Evolutionary conservation across 371 early-diverging fungal species (phyloP), one percentile per base, ranked within the genome.

Genomic region (Mortierella sp.): DNA sequence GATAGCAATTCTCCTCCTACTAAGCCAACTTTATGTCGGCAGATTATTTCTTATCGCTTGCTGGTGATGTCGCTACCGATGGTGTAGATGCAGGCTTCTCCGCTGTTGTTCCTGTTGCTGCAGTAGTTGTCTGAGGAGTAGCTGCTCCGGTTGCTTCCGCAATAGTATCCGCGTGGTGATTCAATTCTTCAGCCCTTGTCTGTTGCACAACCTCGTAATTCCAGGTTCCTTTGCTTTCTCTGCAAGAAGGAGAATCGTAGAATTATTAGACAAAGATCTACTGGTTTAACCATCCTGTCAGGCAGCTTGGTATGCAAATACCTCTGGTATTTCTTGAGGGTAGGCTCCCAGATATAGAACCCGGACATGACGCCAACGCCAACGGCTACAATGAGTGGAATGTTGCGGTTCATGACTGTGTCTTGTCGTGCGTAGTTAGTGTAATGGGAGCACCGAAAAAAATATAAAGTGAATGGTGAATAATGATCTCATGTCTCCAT

Each of bases 201-300:
- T 81, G 72, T 66, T 81, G 75, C 10, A 81, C 81, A 11, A 81
- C 76, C 12, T 81, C 75, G 18, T 81, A 81, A 16, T 75, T 55
- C 76, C 75, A 81, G 18, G 81, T 81, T 35, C 81, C 81, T 24
- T 81, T 75, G 64, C 81, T 81, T 37, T 81, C 81, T 63, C 81
- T 81, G 12, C 22, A 47, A 14, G 32, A 18, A 43, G n/a, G 10
- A 24, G 40, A 39, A 12, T 35, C 57, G n/a, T 0, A 16, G 16
- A 39, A 39, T 18, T 39, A 32, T 26, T 26, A 20, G 35, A 35
- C 2, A 24, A 1, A 58, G 11, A 18, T n/a, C 12, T 35, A 16
- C 12, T 12, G 12, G 0, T 40, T n/a, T 5, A 24, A 51, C 20
- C 20, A 45, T 55, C 30, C 1, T 24, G 28, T 24, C 24, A 5